Base-by-base conservation (phyloP, 1,284 basidiomycete species). In the Papiliotrema nemorosa region DNA sequence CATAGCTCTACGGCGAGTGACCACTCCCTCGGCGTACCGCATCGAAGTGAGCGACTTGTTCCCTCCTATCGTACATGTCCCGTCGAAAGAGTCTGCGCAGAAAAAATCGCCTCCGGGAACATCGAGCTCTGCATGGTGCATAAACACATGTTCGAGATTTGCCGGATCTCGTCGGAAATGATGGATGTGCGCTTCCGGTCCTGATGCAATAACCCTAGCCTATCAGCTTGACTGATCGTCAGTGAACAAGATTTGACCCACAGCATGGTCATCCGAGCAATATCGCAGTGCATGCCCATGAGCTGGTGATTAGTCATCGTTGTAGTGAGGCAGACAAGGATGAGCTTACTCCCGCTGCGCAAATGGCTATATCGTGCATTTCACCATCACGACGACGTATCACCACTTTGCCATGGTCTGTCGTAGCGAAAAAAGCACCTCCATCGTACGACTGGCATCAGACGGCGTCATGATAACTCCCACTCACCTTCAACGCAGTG, bases 381-480 rank as follows among this genome's bases (percentile, higher is more conserved):
- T 59, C 49, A 5, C 61, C 62, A 22, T 57, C 52, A 10, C 29
- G 18, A 20, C 43, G 42, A 39, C 59, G 53, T 20, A 64, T 36
- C 36, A 67, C 57, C 24, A 72, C 49, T 49, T 65, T 64, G 9
- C 69, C 69, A 37, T 64, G 62, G 52, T 69, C 69, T 0, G 69
- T 72, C 1, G 65, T 65, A 13, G 61, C 59, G n/a, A 49, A 50
- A 37, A 58, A 67, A 2, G 58, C 52, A 18, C 58, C 58, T 4
- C 52, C 44, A 12, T 42, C 50, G 27, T 50, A 57, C 18, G 54
- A 49, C 61, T 60, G 38, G 40, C 36, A 20, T 47, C 20, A 21
- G 14, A 4, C 21, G 29, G 21, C 22, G 10, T 7, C 25, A 29
- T 38, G 1, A n/a, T n/a, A n/a, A n/a, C n/a, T 37, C 31, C 14